Base-by-base conservation (phyloP, 495 filamentous ascomycete genomes). In the Neurospora cerealis region DNA sequence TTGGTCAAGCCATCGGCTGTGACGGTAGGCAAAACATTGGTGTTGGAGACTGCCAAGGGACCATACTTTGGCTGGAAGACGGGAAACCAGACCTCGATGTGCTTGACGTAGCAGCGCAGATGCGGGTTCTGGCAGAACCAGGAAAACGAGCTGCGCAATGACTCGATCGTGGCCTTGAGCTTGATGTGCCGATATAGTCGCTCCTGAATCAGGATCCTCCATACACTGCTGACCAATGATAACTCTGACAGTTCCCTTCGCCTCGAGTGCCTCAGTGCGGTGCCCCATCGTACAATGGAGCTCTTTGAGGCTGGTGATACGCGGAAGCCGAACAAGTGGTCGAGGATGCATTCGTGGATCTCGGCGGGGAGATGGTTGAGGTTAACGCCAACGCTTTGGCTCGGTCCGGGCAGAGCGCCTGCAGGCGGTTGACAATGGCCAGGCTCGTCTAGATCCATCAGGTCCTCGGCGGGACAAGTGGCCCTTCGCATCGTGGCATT, bases 1-100 rank as follows among this genome's bases (percentile, higher is more conserved):
- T 85, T 83, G 72, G 85, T 81, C 77, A 87, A 78, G 73, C 86
- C 81, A 74, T 86, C 83, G 72, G 83, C 77, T 72, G 86, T 82
- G 69, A 84, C 81, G 60, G 85, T 81, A 37, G 86, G 84, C 28
- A 86, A 81, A 4, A 83, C 80, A 73, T 84, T 81, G 10, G 77
- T 73, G 4, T 75, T 78, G 8, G 84, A 82, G 60, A 86, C 82
- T 19, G 85, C 84, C 70, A 80, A 70, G 37, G 82, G 78, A 3
- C 81, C 77, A 69, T 82, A 85, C 54, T 83, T 84, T 48, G 85
- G 83, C 24, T 90, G 89, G 85, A 91, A 92, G 38, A 92, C 89
- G 7, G 91, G 91, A 69, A 93, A 89, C 88, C 91, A 92, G 21
- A 92, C 84, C 77, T 93, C 91, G 72, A 92, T 85, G 78, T 93